These are phyloP conservation scores for Apiospora hydei DNA, from an alignment of 2,329 filamentous ascomycete species.

Conservation along the genomic window DNA sequence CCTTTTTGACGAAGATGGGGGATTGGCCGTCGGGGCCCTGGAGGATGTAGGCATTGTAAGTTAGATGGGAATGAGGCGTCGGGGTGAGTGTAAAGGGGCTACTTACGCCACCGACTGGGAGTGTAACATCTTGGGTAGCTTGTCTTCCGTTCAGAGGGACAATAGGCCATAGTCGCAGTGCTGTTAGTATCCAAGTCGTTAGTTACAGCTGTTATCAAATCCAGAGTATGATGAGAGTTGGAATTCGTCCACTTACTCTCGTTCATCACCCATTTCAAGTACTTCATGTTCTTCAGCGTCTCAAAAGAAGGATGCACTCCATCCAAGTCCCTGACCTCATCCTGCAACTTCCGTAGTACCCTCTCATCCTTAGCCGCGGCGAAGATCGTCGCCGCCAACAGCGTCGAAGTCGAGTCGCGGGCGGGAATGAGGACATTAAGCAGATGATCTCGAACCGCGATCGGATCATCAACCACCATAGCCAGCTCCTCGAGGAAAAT, in stretches of 20 bases:
- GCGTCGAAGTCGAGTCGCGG: constrained; percentile 63
- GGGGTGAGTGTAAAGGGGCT: too few relatives aligned
- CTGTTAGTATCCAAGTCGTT: constrained; percentile 1
- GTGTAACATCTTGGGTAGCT: constrained; percentile 48
- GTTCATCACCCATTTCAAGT: constrained; percentile 65
- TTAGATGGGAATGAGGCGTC: too few relatives aligned
- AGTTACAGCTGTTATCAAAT: neutral
- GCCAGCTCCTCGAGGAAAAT: constrained; percentile 69
- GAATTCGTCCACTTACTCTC: constrained; percentile 37
- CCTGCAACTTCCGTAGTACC: constrained; percentile 52
- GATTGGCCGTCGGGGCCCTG: constrained; percentile 29
- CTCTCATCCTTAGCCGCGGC: constrained; percentile 53
- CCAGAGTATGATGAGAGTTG: too few relatives aligned
- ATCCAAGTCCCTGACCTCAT: constrained; percentile 51
- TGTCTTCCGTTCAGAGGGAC: constrained; percentile 52
- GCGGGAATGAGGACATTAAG: constrained; percentile 64
- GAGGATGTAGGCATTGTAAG: too few relatives aligned
- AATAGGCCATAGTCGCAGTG: constrained; percentile 53
- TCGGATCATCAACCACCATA: constrained; percentile 66
- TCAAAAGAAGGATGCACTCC: constrained; percentile 61
- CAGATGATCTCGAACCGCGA: constrained; percentile 58
- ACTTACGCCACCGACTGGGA: constrained; percentile 44
- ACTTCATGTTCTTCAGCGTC: constrained; percentile 63
- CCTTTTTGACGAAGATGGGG: constrained; percentile 30
- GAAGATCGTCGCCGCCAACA: constrained; percentile 57